Evolutionary conservation across 2,329 filamentous ascomycete species (phyloP).

Genomic region (Ophiostoma pallidulum): DNA sequence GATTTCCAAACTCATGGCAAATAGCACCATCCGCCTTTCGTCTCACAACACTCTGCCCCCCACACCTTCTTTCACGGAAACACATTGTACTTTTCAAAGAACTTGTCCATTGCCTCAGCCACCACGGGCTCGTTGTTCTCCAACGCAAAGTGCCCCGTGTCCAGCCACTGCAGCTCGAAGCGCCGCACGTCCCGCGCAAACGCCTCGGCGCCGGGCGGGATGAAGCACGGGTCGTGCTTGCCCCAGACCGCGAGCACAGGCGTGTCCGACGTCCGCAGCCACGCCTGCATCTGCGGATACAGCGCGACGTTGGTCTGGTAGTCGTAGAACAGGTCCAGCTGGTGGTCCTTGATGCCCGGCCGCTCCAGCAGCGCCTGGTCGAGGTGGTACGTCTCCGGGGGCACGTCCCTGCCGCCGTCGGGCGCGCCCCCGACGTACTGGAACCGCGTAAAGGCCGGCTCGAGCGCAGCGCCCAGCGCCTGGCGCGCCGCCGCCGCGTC

Average conservation of each 20-base stretch:
- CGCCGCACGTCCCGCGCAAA: constrained; percentile 39
- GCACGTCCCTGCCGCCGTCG: constrained; percentile 24
- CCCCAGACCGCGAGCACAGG: constrained; percentile 49
- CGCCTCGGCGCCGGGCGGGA: constrained; percentile 42
- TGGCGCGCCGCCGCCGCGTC: constrained; percentile 21
- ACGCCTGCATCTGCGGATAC: constrained; percentile 48
- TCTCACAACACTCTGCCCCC: too few species aligned
- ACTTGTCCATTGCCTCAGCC: constrained; percentile 21
- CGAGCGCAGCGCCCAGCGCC: constrained; percentile 27
- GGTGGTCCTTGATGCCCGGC: constrained; percentile 38
- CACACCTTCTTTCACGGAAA: constrained; percentile 11
- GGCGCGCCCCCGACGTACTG: constrained; percentile 36
- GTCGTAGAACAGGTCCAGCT: constrained; percentile 48
- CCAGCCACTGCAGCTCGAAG: constrained; percentile 39
- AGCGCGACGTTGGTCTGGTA: constrained; percentile 44
- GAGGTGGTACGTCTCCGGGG: constrained; percentile 38
- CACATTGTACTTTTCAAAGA: constrained; percentile 21
- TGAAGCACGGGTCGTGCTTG: constrained; percentile 44
- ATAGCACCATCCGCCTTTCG: too few species aligned
- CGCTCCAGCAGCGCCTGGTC: constrained; percentile 44
- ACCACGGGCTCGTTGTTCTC: constrained; percentile 26
- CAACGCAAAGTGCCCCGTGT: constrained; percentile 48
- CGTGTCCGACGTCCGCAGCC: constrained; percentile 39
- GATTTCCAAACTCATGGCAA: too few species aligned
- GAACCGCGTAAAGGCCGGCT: constrained; percentile 29